A percentile compares a stretch with the other conserved stretches of the same genome.
These are phyloP conservation scores for Leishmania gerbilli DNA, from an alignment of 208 protist genomes.

Conservation along the genomic window DNA sequence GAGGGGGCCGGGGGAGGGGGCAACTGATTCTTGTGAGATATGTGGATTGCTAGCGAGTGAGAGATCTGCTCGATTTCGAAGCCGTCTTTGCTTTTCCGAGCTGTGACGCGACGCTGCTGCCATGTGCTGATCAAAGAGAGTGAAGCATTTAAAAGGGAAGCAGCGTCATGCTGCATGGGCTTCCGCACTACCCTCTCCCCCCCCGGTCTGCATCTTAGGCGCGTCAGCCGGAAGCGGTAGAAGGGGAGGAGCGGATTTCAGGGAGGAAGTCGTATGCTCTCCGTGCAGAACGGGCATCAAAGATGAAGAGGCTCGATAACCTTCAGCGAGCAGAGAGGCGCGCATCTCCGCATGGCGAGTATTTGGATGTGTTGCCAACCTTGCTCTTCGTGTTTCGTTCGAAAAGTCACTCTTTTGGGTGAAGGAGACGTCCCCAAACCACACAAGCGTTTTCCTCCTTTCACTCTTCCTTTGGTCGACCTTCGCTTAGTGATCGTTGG, in stretches of 20 bases:
- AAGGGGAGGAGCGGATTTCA: background rate
- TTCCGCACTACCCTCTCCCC: background rate
- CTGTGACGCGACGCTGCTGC: background rate
- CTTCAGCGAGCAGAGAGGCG: background rate
- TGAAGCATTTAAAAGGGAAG: background rate
- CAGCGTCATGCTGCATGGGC: too few relatives aligned
- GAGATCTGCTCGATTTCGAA: background rate
- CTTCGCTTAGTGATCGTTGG: background rate
- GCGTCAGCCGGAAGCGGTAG: background rate
- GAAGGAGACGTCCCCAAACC: background rate
- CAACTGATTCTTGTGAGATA: background rate
- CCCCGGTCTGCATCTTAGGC: background rate
- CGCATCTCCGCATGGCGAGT: background rate
- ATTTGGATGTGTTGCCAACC: background rate
- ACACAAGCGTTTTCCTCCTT: background rate
- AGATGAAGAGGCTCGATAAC: background rate
- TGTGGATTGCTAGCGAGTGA: background rate
- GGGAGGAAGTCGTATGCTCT: background rate
- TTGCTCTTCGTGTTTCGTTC: background rate
- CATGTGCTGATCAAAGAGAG: background rate
- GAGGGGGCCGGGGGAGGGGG: too few relatives aligned
- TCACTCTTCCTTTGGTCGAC: background rate
- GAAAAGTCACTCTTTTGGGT: background rate
- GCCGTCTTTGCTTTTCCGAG: background rate
- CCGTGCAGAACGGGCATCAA: background rate